phyloP scores from a whole-genome alignment of 192 early-diverging fungal species.

The Mortierella hygrophila region DNA sequence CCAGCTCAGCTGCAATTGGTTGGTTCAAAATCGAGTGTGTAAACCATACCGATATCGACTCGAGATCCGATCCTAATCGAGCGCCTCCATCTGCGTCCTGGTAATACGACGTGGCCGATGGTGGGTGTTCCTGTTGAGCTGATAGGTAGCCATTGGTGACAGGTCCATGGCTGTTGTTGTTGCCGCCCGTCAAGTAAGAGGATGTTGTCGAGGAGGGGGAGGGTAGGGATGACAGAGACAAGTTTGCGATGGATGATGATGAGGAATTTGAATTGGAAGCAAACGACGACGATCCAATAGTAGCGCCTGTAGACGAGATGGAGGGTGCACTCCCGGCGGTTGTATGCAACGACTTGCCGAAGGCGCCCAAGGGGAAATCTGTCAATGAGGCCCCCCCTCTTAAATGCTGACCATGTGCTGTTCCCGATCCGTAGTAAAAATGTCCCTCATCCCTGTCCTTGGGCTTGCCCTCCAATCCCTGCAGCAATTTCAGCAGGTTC shows the following conservation, averaged over 20 bases:
- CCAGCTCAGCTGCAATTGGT: slow-evolving; percentile 25
- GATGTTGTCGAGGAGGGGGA: not conserved
- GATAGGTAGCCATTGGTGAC: not conserved
- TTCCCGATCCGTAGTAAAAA: not conserved
- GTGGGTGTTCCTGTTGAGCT: not conserved
- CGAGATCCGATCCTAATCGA: slow-evolving; percentile 19
- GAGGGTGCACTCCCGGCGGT: slow-evolving; percentile 1
- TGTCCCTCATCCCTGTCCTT: not conserved
- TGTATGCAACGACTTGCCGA: slow-evolving; percentile 11
- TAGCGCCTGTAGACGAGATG: slow-evolving; percentile 26
- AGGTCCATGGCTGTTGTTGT: not conserved
- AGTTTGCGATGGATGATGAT: not conserved
- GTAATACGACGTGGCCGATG: slow-evolving; percentile 1
- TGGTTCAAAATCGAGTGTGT: slow-evolving; percentile 43
- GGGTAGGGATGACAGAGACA: not conserved
- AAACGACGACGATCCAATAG: slow-evolving; percentile 11
- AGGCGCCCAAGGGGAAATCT: slow-evolving; percentile 34
- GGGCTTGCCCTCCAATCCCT: slow-evolving; percentile 14
- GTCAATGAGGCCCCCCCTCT: slow-evolving; percentile 8
- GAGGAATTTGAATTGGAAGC: slow-evolving; percentile 17
- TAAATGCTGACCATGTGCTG: not conserved
- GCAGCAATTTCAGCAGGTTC: slow-evolving; percentile 12
- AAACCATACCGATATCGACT: slow-evolving; percentile 39
- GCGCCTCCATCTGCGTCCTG: not conserved
- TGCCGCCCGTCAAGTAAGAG: not conserved